These are phyloP conservation scores for Naganishia friedmannii DNA, from an alignment of 768 basidiomycete genomes.

Conservation along the genomic window DNA sequence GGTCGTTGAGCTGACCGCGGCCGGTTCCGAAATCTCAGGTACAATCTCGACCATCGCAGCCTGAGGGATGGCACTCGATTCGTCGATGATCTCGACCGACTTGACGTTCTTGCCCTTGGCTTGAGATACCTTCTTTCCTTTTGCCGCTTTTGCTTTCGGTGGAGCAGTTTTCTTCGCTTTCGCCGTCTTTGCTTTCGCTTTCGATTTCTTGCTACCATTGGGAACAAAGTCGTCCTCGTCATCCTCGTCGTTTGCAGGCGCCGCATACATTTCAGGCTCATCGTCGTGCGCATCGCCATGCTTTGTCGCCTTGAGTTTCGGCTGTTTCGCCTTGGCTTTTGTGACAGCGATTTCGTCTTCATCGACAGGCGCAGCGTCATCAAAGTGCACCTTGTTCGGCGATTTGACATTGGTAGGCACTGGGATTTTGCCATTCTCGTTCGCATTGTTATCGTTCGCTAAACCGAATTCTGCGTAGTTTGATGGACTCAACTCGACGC, in stretches of 20 bases:
- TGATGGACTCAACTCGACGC: conserved; percentile 17
- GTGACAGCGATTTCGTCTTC: background rate
- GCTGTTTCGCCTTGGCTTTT: background rate
- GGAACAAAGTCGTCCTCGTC: conserved; percentile 29
- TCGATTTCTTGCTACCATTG: conserved; percentile 13
- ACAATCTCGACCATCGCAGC: background rate
- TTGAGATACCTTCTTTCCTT: conserved; percentile 1
- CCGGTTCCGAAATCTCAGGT: background rate
- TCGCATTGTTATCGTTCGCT: background rate
- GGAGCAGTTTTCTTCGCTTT: conserved; percentile 21
- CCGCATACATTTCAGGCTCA: background rate
- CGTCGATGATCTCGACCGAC: background rate
- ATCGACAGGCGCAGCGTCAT: background rate
- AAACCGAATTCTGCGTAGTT: background rate
- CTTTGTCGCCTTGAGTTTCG: background rate
- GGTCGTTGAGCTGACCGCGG: background rate
- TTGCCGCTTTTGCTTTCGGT: conserved; percentile 19
- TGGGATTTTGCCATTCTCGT: background rate
- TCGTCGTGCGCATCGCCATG: conserved; percentile 11
- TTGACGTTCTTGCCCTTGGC: conserved; percentile 16
- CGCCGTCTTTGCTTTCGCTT: conserved; percentile 17
- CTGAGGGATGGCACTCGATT: background rate
- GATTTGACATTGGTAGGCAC: background rate
- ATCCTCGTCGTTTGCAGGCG: conserved; percentile 10
- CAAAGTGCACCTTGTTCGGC: conserved; percentile 15